Evolutionary conservation across 2,329 filamentous ascomycete species (phyloP).

Genomic region (Fusarium sp.): DNA sequence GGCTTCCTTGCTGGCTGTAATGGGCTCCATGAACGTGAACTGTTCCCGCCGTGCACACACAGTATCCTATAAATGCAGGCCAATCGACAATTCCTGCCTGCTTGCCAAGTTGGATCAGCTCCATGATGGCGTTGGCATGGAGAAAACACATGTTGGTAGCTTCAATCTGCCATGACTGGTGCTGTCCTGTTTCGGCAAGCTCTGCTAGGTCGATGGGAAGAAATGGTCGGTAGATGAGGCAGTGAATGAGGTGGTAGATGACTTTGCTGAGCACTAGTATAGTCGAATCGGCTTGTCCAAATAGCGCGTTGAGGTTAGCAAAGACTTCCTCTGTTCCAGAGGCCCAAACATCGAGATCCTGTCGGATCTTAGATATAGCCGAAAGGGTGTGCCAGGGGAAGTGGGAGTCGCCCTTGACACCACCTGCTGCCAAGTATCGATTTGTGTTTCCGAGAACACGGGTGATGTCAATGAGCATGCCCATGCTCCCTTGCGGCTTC

Average conservation of each 20-base stretch:
- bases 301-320: constrained; percentile 80
- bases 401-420: constrained; percentile 90
- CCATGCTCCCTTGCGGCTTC: constrained; percentile 80
- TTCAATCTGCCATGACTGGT: constrained; percentile 94
- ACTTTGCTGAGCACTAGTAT: constrained; percentile 86
- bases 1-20: constrained; percentile 71
- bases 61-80: constrained; percentile 90
- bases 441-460: constrained; percentile 88
- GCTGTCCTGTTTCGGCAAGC: constrained; percentile 83
- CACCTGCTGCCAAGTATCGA: constrained; percentile 85
- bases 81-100: constrained; percentile 83
- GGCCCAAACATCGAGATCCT: constrained; percentile 88
- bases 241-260: constrained; percentile 89
- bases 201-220: constrained; percentile 87
- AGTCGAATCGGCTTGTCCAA: constrained; percentile 84
- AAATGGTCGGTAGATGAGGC: constrained; percentile 88
- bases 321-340: constrained; percentile 86
- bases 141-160: constrained; percentile 89
- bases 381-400: constrained; percentile 93
- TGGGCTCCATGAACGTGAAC: constrained; percentile 90
- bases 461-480: constrained; percentile 87
- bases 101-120: constrained; percentile 84
- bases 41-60: constrained; percentile 87
- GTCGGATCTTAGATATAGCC: constrained; percentile 86
- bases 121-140: constrained; percentile 89